Evolutionary conservation across 2,329 filamentous ascomycete species (phyloP).

Genomic region (Metarhizium anisopliae): DNA sequence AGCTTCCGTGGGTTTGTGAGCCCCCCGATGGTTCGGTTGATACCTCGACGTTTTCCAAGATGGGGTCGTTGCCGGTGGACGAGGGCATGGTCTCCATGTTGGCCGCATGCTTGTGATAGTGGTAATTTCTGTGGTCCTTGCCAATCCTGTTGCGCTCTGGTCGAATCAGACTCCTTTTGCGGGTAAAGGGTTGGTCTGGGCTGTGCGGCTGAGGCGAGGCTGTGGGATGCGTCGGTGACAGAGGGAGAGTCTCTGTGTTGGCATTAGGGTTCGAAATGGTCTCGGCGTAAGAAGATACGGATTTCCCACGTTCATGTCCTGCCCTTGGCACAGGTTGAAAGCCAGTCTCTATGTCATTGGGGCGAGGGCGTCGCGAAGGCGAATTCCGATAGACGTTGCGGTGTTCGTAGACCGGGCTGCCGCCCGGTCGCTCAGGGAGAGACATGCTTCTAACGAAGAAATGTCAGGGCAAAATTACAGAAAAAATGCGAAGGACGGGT

Average conservation of each 20-base stretch:
- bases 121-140: conserved; percentile 83
- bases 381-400: conserved; percentile 59
- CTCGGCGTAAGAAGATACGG: conserved; percentile 49
- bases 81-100: conserved; percentile 88
- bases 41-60: conserved; percentile 68
- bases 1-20: conserved; percentile 35
- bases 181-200: conserved; percentile 33
- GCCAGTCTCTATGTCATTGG: conserved; percentile 63
- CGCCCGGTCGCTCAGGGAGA: conserved; percentile 56
- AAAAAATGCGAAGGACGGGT: neutral
- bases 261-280: conserved; percentile 45
- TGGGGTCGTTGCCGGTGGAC: conserved; percentile 83
- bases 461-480: conserved; percentile 11
- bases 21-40: conserved; percentile 44
- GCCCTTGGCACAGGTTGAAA: conserved; percentile 33
- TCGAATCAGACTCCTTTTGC: conserved; percentile 82
- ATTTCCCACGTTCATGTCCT: conserved; percentile 45
- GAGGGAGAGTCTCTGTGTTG: conserved; percentile 45
- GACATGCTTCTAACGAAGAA: conserved; percentile 41
- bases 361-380: conserved; percentile 54
- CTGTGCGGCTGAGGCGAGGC: conserved; percentile 21
- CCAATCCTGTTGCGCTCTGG: conserved; percentile 84
- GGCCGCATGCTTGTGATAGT: conserved; percentile 90
- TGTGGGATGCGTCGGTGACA: conserved; percentile 35
- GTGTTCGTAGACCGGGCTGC: conserved; percentile 51